phyloP scores from a whole-genome alignment of 2,329 filamentous ascomycete genomes.

The Lomentospora prolificans region DNA sequence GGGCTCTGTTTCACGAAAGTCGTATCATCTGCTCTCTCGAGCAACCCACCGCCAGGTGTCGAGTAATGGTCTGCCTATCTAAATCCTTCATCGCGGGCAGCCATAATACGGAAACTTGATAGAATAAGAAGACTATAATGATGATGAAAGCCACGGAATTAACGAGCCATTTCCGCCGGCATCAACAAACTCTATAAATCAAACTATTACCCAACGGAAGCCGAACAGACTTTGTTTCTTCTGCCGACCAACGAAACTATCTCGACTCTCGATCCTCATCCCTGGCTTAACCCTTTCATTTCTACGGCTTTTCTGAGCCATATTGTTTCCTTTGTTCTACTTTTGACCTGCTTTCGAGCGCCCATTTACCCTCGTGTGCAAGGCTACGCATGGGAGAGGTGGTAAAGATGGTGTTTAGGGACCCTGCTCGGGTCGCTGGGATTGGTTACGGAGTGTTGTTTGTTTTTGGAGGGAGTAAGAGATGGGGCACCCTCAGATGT shows the following conservation, averaged over 20 bases:
- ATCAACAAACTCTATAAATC: not conserved
- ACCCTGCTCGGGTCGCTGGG: too few relatives aligned
- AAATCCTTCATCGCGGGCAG: not conserved
- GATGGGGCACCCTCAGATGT: too few relatives aligned
- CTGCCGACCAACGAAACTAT: not conserved
- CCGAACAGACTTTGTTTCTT: not conserved
- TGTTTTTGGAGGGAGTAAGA: too few relatives aligned
- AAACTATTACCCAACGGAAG: too few relatives aligned
- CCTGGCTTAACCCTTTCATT: too few relatives aligned
- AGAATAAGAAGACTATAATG: slow-evolving; percentile 4
- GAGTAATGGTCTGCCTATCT: not conserved
- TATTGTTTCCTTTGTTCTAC: slow-evolving; percentile 1
- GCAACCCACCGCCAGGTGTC: not conserved
- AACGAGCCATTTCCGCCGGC: not conserved
- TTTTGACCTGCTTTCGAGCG: not conserved
- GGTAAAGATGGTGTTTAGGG: not conserved
- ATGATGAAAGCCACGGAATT: slow-evolving; percentile 8
- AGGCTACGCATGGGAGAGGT: not conserved
- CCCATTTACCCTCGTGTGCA: not conserved
- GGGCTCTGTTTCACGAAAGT: too few relatives aligned
- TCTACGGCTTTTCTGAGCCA: too few relatives aligned
- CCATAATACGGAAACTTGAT: not conserved
- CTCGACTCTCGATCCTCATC: too few relatives aligned
- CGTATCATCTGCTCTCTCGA: not conserved
- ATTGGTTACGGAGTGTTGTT: too few relatives aligned